Evolutionary conservation across 2,329 filamentous ascomycete genomes (phyloP).

Genomic region (Pestalotiopsis sp.): DNA sequence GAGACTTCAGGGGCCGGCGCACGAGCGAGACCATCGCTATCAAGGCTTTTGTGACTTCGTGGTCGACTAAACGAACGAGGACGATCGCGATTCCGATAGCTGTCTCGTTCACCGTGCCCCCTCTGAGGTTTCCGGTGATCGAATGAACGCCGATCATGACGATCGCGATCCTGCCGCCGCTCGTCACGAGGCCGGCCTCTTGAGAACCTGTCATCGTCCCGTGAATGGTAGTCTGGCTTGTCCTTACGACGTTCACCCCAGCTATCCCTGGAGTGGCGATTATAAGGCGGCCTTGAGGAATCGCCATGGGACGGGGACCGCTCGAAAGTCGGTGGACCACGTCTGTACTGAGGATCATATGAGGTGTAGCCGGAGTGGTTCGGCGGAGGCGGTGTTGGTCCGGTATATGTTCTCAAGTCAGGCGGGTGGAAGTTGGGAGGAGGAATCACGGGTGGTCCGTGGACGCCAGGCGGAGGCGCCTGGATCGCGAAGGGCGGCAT

Average conservation of each 20-base stretch:
- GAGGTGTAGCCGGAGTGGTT: conserved; percentile 1
- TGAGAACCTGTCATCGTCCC: not conserved
- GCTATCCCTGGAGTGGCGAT: conserved; percentile 6
- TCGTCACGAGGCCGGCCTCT: conserved; percentile 3
- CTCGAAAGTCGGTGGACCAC: conserved; percentile 3
- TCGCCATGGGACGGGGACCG: not conserved
- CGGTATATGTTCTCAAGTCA: conserved; percentile 5
- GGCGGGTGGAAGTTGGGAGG: not conserved
- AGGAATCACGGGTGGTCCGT: conserved; percentile 6
- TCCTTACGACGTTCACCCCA: conserved; percentile 8
- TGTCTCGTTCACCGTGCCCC: not conserved
- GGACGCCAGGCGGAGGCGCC: conserved; percentile 1
- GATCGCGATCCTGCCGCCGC: conserved; percentile 3
- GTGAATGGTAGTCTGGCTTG: not conserved
- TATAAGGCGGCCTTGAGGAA: not conserved
- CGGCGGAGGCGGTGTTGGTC: conserved; percentile 4
- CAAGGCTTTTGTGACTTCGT: not conserved
- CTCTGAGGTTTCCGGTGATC: conserved; percentile 8
- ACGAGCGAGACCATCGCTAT: not conserved
- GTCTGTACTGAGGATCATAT: not conserved
- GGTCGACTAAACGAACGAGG: conserved; percentile 2
- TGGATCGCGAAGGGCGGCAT: not conserved
- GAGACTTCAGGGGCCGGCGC: not conserved
- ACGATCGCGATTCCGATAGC: not conserved
- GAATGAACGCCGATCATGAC: not conserved